Evolutionary conservation across 306 rosid species (phyloP).

Genomic region (Casuarina cunninghamiana): DNA sequence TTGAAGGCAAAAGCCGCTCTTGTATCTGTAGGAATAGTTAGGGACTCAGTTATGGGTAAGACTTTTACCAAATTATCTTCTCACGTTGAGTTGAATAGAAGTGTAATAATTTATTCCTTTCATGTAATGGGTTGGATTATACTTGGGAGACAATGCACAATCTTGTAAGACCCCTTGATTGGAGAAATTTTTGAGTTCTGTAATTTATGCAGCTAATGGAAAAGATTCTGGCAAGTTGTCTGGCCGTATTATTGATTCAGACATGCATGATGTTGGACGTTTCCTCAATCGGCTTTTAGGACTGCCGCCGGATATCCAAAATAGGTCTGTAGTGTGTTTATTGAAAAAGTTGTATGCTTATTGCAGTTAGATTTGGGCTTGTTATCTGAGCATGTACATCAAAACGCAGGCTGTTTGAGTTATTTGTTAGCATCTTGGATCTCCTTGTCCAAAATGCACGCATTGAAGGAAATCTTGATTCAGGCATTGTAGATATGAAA

Average conservation of each 20-base stretch:
- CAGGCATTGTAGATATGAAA: conserved; percentile 94
- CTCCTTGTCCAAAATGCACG: conserved; percentile 93
- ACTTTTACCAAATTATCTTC: conserved; percentile 4
- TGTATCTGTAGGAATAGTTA: conserved; percentile 85
- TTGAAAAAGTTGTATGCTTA: conserved; percentile 25
- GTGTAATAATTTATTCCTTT: background rate
- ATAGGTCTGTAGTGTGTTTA: conserved; percentile 56
- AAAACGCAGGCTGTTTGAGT: conserved; percentile 73
- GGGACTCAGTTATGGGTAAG: conserved; percentile 69
- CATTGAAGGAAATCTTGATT: conserved; percentile 93
- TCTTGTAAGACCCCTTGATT: conserved; percentile 13
- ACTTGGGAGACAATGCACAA: background rate
- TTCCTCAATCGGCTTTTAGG: conserved; percentile 96
- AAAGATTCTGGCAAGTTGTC: conserved; percentile 66
- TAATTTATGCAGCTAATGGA: conserved; percentile 58
- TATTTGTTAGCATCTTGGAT: conserved; percentile 88
- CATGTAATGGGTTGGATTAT: background rate
- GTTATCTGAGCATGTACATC: conserved; percentile 31
- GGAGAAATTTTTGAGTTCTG: conserved; percentile 21
- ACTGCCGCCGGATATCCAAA: conserved; percentile 88
- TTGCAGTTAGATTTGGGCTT: conserved; percentile 27
- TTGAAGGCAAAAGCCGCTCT: conserved; percentile 86
- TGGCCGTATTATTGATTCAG: conserved; percentile 91
- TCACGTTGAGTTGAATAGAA: background rate
- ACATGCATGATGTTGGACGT: conserved; percentile 96